Evolutionary conservation across 352 stramenopile genomes (phyloP).

Genomic region (Globisporangium emineosum): DNA sequence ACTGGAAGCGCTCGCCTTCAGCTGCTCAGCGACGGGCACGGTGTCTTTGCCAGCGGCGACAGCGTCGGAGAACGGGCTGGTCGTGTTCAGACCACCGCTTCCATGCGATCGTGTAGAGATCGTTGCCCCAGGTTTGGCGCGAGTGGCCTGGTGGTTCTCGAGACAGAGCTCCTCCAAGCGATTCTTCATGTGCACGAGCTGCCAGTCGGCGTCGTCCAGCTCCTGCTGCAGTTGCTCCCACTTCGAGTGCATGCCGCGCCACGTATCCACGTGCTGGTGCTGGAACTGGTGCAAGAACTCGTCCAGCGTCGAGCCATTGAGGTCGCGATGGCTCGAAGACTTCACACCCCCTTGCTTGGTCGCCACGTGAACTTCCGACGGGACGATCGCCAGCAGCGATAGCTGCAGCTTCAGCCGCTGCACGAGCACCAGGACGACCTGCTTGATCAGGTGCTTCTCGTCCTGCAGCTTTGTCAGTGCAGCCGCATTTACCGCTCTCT

Average conservation of each 20-base stretch:
- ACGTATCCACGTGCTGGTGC: constrained; percentile 32
- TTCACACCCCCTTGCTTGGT: not conserved
- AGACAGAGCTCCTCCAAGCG: constrained; percentile 51
- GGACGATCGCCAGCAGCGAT: constrained; percentile 37
- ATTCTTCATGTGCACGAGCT: constrained; percentile 54
- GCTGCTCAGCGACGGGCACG: constrained; percentile 47
- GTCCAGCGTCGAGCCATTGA: constrained; percentile 11
- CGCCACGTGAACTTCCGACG: constrained; percentile 7
- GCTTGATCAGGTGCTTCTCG: constrained; percentile 41
- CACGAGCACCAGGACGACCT: constrained; percentile 44
- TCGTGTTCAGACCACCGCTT: not conserved
- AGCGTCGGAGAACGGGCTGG: constrained; percentile 67
- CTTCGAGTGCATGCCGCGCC: constrained; percentile 35
- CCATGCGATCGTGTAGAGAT: constrained; percentile 12
- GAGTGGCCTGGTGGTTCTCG: constrained; percentile 16
- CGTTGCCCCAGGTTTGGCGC: not conserved
- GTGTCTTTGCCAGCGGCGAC: constrained; percentile 57
- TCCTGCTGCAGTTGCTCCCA: constrained; percentile 47
- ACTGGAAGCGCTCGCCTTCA: constrained; percentile 32
- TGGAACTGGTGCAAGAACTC: constrained; percentile 29
- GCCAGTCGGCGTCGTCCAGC: constrained; percentile 61
- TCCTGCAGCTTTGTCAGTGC: constrained; percentile 23
- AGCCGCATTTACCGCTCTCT: constrained; percentile 2
- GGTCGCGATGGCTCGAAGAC: not conserved
- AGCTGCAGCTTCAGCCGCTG: constrained; percentile 44